Base-by-base conservation (phyloP, 169 alveolate species). In the Blepharisma undulans region DNA sequence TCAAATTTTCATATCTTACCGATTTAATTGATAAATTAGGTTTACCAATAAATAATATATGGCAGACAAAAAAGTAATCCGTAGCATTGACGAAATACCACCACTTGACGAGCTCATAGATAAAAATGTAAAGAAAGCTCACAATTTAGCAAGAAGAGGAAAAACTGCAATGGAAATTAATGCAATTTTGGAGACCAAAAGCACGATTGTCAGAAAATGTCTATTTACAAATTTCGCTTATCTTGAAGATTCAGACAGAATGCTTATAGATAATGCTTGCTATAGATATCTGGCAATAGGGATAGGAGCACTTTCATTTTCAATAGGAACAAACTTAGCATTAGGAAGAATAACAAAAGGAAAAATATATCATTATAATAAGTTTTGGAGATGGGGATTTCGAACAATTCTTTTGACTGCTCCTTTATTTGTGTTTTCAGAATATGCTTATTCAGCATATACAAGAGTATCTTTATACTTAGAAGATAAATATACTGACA, bases 401-500 rank as follows among this genome's bases (percentile, higher is more conserved):
- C 2, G 80, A 29, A 74, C 80, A 74, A 29, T 74, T 74, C 36
- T 74, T 2, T 74, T 74, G 7, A 29, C 76, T 22, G 22, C 34
- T 0, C 89, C 89, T 16, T 36, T 48, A 0, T 18, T 60, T 33
- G 2, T 82, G 27, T 34, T 33, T 33, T 25, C 74, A 21, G 77
- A 82, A 8, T 82, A 82, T 59, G 89, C 89, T 60, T 82, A n/a
- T 82, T 4, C 7, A 21, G 77, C 74, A 21, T 86, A 86, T 72
- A n/a, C 80, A 19, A 27, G 84, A 29, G 30, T 86, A n/a, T 27
- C 91, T 66, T 33, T 88, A 25, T 88, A 88, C 72, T 33, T 88
- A 6, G 74, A 33, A 21, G 92, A 88, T 27, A 88, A 88, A 88
- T 88, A 88, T 77, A 29, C 30, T 33, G 92, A 88, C 5, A 33